Percentiles rank a stretch among this genome's conserved stretches.
These are phyloP conservation scores for Cryphonectria nitschkei DNA, from an alignment of 2,329 filamentous ascomycete species.

Conservation along the genomic window DNA sequence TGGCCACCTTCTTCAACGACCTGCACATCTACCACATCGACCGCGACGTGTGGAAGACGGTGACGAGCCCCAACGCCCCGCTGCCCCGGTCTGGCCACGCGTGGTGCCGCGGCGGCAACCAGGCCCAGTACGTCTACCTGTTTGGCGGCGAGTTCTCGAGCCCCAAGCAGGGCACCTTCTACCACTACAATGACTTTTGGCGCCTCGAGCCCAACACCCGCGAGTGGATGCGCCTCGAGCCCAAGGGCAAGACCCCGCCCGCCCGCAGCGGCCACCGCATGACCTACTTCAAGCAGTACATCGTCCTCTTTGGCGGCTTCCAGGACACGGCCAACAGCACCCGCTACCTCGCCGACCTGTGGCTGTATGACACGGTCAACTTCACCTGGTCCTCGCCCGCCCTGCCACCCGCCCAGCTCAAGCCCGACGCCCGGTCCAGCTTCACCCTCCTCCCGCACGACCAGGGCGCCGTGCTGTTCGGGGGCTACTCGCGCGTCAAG, in stretches of 20 bases:
- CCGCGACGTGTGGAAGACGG: slow-evolving; percentile 85
- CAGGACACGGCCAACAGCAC: slow-evolving; percentile 96
- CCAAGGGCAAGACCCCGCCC: slow-evolving; percentile 75
- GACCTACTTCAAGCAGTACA: slow-evolving; percentile 97
- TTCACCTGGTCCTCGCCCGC: slow-evolving; percentile 82
- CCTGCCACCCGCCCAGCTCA: slow-evolving; percentile 76
- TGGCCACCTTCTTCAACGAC: slow-evolving; percentile 74
- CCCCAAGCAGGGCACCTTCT: slow-evolving; percentile 97
- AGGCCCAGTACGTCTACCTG: slow-evolving; percentile 79
- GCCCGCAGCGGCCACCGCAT: slow-evolving; percentile 92
- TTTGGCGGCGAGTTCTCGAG: slow-evolving; percentile 97
- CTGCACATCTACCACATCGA: slow-evolving; percentile 75
- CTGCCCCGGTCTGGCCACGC: slow-evolving; percentile 91
- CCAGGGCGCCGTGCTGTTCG: slow-evolving; percentile 84
- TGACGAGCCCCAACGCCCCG: slow-evolving; percentile 89
- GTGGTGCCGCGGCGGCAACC: slow-evolving; percentile 87
- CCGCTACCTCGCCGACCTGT: slow-evolving; percentile 90
- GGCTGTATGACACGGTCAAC: slow-evolving; percentile 91
- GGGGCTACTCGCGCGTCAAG: slow-evolving; percentile 93
- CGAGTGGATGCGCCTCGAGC: slow-evolving; percentile 91
- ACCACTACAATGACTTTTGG: slow-evolving; percentile 99
- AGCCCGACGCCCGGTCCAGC: slow-evolving; percentile 87
- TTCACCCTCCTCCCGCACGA: slow-evolving; percentile 93
- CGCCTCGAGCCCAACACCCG: slow-evolving; percentile 78
- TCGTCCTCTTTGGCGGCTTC: slow-evolving; percentile 93